Base-by-base conservation (phyloP, 139 green algal species). In the Prasinococcaceae sp. region DNA sequence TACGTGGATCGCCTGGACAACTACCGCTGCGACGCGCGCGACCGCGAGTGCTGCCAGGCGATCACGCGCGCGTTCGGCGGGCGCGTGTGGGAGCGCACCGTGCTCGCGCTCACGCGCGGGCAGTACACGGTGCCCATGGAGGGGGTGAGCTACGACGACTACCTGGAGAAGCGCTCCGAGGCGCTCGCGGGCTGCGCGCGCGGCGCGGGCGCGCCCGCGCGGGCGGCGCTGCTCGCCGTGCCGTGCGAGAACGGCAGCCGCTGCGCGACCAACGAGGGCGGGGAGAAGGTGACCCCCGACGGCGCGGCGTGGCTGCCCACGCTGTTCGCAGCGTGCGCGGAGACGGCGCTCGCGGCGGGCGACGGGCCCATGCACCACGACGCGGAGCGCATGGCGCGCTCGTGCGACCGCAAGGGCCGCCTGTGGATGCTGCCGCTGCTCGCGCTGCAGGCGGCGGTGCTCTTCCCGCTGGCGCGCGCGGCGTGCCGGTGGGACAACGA, bases 1-100 rank as follows among this genome's bases (percentile, higher is more conserved):
- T 84, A 69, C 38, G 32, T 81, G 24, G 72, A 82, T 46, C 44
- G 77, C 1, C 61, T 84, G 36, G 77, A 84, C 54, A 39, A 29
- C 12, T 84, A 74, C 45, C 49, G 63, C 25, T 55, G 77, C n/a
- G 71, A 80, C 59, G 50, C 46, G 42, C 9, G 6, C 17, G 55
- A 56, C 55, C 22, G 47, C n/a, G 30, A 53, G 60, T 56, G 70
- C 39, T 2, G 62, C 4, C 26, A 5, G 22, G 71, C 55, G 24
- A 42, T 84, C 24, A 66, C 62, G 3, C 46, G 61, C 10, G 44
- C 57, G 14, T 58, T 82, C 14, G 77, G 77, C 4, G 19, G 49
- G 9, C 27, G 47, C 17, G 50, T 84, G 14, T 84, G 74, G 74
- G 42, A 58, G 20, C 68, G 74, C 14, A 61, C 63, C 28, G 33